phyloP scores from a whole-genome alignment of 1,284 basidiomycete species.

The Trametes hirsuta region DNA sequence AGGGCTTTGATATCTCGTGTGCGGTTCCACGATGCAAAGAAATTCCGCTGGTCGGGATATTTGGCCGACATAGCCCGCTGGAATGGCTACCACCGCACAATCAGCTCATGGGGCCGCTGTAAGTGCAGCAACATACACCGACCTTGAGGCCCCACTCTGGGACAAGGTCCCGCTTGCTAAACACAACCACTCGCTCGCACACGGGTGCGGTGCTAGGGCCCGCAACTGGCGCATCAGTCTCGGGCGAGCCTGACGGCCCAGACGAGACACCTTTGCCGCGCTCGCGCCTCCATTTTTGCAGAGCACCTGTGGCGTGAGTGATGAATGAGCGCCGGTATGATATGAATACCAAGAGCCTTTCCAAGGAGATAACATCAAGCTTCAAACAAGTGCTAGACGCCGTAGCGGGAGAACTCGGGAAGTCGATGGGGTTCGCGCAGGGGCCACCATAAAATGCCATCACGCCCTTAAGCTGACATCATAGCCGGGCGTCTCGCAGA shows the following conservation, averaged over 20 bases:
- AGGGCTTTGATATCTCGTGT: constrained; percentile 64
- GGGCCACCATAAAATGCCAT: no score
- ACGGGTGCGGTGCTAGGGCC: constrained; percentile 37
- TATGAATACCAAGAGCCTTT: no score
- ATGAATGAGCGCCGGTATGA: background rate
- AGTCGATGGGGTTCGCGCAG: no score
- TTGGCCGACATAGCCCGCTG: constrained; percentile 64
- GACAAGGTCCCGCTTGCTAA: constrained; percentile 94
- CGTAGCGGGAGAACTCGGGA: no score
- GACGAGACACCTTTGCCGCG: constrained; percentile 45
- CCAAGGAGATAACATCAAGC: no score
- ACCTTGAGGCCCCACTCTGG: constrained; percentile 86
- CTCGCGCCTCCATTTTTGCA: constrained; percentile 66
- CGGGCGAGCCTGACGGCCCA: background rate
- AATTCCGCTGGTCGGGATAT: constrained; percentile 66
- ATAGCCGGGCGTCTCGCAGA: no score
- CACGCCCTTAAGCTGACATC: no score
- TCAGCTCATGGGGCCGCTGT: constrained; percentile 7
- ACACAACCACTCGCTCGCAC: constrained; percentile 87
- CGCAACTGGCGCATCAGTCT: constrained; percentile 7
- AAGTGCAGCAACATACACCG: constrained; percentile 25
- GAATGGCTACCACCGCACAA: constrained; percentile 57
- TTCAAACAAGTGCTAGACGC: no score
- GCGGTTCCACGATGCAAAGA: constrained; percentile 75
- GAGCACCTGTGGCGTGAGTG: constrained; percentile 46